Base-by-base conservation (phyloP, 208 protist species). In the Porcisia hertigi region DNA sequence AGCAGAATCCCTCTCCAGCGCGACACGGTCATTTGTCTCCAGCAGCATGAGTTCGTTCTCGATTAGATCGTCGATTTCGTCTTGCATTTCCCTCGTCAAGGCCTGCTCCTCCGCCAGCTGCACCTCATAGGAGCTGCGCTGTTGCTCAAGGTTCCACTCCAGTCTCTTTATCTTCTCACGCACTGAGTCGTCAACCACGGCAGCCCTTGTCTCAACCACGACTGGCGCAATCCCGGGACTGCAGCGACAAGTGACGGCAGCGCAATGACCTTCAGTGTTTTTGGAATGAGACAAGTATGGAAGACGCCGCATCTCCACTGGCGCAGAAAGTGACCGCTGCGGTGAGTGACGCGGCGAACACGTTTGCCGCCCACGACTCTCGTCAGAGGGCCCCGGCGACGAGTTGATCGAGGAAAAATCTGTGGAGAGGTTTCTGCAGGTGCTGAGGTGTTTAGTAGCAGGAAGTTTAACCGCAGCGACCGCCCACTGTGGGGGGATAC, bases 1-100 rank as follows among this genome's bases (percentile, higher is more conserved):
- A 1, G 77, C 60, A 7, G 70, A 80, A 34, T 88, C 80, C 16
- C 63, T 45, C 75, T 82, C 80, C 41, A 94, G 41, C 11, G 34
- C 64, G 36, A 63, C 34, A 20, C 90, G 86, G 41, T 57, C 71
- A 47, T 66, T 80, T n/a, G 70, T 67, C 65, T 95, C 87, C 53
- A 80, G 76, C 45, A 93, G 72, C 16, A 77, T n/a, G 55, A 93
- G 30, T 58, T 93, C 91, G 20, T 71, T 83, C 20, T 72, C 64
- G 14, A 92, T 81, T 43, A 95, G 72, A 67, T 92, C 86, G 60
- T 95, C 89, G 60, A 95, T 83, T 71, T 93, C 89, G 3, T 73
- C 75, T 71, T 91, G 91, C 88, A 95, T 88, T 60, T 95, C 89
- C 16, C n/a, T 54, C 25, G 73, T 89, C 54, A 95, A 69, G 30